Percentiles rank a stretch among this genome's conserved stretches.
Evolutionary conservation across 2,329 filamentous ascomycete species (phyloP).

Genomic region (Cercospora zeina): DNA sequence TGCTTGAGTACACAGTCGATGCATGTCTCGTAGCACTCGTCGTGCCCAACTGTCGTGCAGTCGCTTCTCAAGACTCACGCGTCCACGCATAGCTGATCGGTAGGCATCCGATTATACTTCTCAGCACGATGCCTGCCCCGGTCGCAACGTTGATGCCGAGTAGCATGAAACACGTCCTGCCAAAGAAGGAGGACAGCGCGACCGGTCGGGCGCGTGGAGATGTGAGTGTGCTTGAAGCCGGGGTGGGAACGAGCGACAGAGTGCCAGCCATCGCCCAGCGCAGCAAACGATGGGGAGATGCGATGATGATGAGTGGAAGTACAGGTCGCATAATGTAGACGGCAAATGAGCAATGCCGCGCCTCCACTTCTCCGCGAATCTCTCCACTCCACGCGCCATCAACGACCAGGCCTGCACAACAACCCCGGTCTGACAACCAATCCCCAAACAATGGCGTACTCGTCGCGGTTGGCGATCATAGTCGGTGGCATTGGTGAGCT

Average conservation of each 20-base stretch:
- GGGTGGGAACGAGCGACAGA: too few species aligned
- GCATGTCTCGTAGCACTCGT: constrained; percentile 9
- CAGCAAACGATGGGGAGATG: too few species aligned
- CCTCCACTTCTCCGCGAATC: background rate
- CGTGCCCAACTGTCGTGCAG: constrained; percentile 5
- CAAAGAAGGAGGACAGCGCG: background rate
- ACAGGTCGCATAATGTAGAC: background rate
- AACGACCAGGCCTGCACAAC: background rate
- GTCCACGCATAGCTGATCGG: constrained; percentile 16
- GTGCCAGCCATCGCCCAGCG: too few species aligned
- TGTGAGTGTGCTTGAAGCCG: background rate
- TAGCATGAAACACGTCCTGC: constrained; percentile 12
- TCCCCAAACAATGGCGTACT: constrained; percentile 34
- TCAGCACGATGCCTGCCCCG: constrained; percentile 6
- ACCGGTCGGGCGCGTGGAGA: background rate
- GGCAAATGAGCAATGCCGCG: background rate
- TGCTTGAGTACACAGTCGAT: constrained; percentile 9
- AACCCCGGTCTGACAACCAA: background rate
- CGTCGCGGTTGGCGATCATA: constrained; percentile 46
- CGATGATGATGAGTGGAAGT: background rate
- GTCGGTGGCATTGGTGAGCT: constrained; percentile 46
- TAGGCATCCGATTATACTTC: constrained; percentile 13
- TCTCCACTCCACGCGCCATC: background rate
- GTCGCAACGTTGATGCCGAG: constrained; percentile 12
- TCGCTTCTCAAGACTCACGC: background rate